phyloP scores from a whole-genome alignment of 192 early-diverging fungal genomes.

The Dissophora globulifera region DNA sequence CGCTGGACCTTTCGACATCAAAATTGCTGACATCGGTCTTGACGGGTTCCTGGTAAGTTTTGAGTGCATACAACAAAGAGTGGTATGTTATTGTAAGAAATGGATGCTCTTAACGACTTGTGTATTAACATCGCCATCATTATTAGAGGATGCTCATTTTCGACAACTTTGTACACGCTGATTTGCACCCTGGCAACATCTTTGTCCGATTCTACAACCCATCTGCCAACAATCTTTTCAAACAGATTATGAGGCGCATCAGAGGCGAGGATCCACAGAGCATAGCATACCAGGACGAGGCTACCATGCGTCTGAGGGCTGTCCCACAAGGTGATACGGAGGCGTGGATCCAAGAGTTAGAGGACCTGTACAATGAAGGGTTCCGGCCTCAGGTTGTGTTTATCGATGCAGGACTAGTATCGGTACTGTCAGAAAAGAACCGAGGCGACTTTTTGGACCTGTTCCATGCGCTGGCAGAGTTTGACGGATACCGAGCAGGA shows the following conservation, averaged over 20 bases:
- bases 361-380: slow-evolving; percentile 69
- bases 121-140: slow-evolving; percentile 80
- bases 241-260: slow-evolving; percentile 52
- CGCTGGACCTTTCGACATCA: slow-evolving; percentile 75
- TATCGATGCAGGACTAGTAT: slow-evolving; percentile 93
- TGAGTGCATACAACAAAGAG: not conserved
- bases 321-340: slow-evolving; percentile 50
- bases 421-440: slow-evolving; percentile 75
- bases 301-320: slow-evolving; percentile 49
- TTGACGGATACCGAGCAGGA: slow-evolving; percentile 86
- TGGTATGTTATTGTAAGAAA: not conserved
- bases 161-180: slow-evolving; percentile 95
- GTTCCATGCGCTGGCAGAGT: slow-evolving; percentile 86
- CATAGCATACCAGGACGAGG: slow-evolving; percentile 53
- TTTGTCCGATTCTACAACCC: slow-evolving; percentile 82
- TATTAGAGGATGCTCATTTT: slow-evolving; percentile 90
- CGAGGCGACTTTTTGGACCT: slow-evolving; percentile 92
- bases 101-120: too few relatives aligned
- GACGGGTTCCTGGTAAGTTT: slow-evolving; percentile 40
- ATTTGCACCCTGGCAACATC: slow-evolving; percentile 96
- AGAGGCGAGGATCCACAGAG: slow-evolving; percentile 22
- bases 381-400: slow-evolving; percentile 83
- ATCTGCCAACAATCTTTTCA: slow-evolving; percentile 60
- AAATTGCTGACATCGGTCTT: slow-evolving; percentile 81
- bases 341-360: slow-evolving; percentile 57